phyloP scores from a whole-genome alignment of 345 rosid species.

The Murraya koenigii region DNA sequence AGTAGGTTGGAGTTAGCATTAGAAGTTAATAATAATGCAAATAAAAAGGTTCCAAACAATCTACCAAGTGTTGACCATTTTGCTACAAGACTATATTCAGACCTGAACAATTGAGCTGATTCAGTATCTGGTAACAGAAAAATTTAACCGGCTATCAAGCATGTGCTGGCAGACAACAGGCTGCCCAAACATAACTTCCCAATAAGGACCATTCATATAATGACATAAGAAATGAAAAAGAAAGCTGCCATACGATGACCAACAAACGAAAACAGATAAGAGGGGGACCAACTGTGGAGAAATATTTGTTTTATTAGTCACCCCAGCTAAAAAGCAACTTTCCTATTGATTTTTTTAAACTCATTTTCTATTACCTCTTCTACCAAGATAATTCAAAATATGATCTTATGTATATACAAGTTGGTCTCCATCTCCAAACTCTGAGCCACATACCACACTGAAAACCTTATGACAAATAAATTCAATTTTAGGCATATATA shows the following conservation, averaged over 20 bases:
- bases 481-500: neutral
- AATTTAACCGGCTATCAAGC: neutral
- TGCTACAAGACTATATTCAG: neutral
- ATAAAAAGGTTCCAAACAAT: no score
- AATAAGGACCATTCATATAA: neutral
- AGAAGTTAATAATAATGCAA: neutral
- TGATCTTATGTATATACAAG: neutral
- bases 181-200: neutral
- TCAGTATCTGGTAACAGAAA: neutral
- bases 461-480: neutral
- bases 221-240: neutral
- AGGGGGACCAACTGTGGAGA: neutral
- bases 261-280: neutral
- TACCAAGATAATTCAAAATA: neutral
- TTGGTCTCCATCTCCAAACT: neutral
- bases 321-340: neutral
- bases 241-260: neutral
- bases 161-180: neutral
- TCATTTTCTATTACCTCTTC: neutral
- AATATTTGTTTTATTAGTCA: neutral
- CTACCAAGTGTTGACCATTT: no score
- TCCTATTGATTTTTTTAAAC: neutral
- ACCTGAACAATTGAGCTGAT: neutral
- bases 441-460: neutral
- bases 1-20: rapidly evolving